Percentiles rank a stretch among this genome's conserved stretches.
Evolutionary conservation across 441 rosid genomes (phyloP).

Genomic region (Erodium trifolium): DNA sequence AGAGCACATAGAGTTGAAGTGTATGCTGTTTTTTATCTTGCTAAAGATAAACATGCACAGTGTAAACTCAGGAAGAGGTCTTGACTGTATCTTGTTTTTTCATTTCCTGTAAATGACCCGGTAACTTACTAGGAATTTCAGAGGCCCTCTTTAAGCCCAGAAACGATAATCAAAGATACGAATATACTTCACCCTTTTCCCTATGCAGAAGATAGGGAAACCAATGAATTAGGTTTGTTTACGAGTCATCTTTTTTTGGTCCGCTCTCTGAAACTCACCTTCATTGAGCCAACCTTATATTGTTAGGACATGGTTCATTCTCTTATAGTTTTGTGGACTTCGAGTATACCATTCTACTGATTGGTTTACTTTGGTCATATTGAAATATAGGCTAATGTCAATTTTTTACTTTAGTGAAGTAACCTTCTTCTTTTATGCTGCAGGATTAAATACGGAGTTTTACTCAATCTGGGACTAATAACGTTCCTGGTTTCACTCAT

Average conservation of each 20-base stretch:
- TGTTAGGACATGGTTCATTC: neutral
- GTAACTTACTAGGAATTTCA: neutral
- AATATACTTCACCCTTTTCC: neutral
- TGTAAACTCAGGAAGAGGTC: neutral
- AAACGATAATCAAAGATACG: neutral
- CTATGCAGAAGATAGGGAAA: neutral
- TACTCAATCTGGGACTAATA: conserved; percentile 51
- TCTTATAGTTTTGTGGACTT: neutral
- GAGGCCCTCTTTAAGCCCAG: neutral
- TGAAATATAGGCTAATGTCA: neutral
- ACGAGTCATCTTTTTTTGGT: neutral
- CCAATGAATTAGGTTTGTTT: neutral
- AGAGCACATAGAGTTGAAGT: neutral
- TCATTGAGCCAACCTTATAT: neutral
- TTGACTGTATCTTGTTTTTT: neutral
- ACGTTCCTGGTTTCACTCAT: conserved; percentile 48
- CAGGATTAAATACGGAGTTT: conserved; percentile 68
- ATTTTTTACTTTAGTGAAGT: neutral
- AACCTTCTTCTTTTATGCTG: conserved; percentile 13
- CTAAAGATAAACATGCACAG: neutral
- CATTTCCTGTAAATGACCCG: neutral
- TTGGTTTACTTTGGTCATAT: neutral
- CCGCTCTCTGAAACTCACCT: neutral
- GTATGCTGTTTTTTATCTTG: neutral
- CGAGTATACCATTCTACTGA: neutral